Base-by-base conservation (phyloP, 108 stramenopile genomes). In the Seminavis robusta region DNA sequence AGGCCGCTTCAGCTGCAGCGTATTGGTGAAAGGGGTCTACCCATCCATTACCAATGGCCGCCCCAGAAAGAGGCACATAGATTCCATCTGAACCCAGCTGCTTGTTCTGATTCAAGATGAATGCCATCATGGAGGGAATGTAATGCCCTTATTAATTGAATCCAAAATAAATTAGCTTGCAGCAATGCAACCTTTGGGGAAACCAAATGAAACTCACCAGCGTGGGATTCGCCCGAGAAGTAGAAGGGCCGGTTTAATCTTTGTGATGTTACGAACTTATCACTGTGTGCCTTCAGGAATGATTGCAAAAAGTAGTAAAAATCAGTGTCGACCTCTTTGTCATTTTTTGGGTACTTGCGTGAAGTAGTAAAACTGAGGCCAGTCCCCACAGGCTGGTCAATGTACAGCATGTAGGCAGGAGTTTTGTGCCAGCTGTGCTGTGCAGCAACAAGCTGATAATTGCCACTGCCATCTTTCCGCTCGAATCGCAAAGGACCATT, bases 141-240 rank as follows among this genome's bases (percentile, higher is more conserved):
- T 96, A 98, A 53, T 94, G 94, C n/a, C n/a, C n/a, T n/a, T n/a
- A n/a, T n/a, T n/a, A n/a, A n/a, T n/a, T n/a, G n/a, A n/a, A n/a
- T n/a, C n/a, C n/a, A n/a, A n/a, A n/a, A n/a, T n/a, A n/a, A n/a
- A n/a, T n/a, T n/a, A n/a, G n/a, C n/a, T n/a, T n/a, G n/a, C n/a
- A n/a, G n/a, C n/a, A n/a, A n/a, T n/a, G n/a, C n/a, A n/a, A n/a
- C n/a, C n/a, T n/a, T n/a, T n/a, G n/a, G n/a, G n/a, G n/a, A n/a
- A n/a, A n/a, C n/a, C n/a, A n/a, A n/a, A n/a, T n/a, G n/a, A n/a
- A n/a, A n/a, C n/a, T n/a, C n/a, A 0, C 96, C 97, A 1, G 95
- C 95, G 62, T 98, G 95, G 8, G 87, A 90, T 64, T 98, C 97
- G 41, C 95, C 97, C 13, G 90, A 73, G 55, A 98, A 97, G 62